Base-by-base conservation (phyloP, 2,329 filamentous ascomycete genomes). In the Colletotrichum sp. region DNA sequence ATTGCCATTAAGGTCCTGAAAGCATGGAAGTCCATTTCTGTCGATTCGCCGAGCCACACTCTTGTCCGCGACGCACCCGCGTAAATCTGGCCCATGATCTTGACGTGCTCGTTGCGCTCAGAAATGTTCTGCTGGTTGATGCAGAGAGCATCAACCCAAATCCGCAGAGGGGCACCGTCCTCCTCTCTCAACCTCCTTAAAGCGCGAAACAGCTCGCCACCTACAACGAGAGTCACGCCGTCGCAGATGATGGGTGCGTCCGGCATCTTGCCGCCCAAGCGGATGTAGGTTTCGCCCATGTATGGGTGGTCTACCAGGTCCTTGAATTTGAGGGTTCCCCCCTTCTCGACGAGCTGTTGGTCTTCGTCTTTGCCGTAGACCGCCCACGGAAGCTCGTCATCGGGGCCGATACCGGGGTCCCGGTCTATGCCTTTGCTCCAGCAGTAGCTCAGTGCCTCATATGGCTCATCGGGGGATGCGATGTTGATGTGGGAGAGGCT, bases 391-490 rank as follows among this genome's bases (percentile, higher is more conserved):
- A 75, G 52, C 1, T 71, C 68, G 7, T 26, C 26, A 15, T 75
- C 72, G 5, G 68, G 60, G 4, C 16, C 72, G 26, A 62, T 36
- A 4, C 55, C 60, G 1, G 55, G 28, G 12, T 66, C 36, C 1
- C 34, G 49, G 2, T 71, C 62, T 1, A 72, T 55, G n/a, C 72
- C 55, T 39, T 78, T 77, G 8, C 78, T 79, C 79, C 79, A 80
- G 59, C 78, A 79, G 64, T 80, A 80, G 39, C 78, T 79, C 21
- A 81, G 60, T 4, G 80, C 79, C 60, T 81, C 79, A 28, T 80
- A 80, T 8, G 68, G 55, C 28, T 39, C 60, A 9, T 62, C 49
- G 13, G 67, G 60, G 6, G 72, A 57, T 24, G 15, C 10, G 30
- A 75, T n/a, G 16, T 49, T 28, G 8, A 75, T 39, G 21, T 75